Evolutionary conservation across 306 rosid species (phyloP).

Genomic region (Neltuma alba): DNA sequence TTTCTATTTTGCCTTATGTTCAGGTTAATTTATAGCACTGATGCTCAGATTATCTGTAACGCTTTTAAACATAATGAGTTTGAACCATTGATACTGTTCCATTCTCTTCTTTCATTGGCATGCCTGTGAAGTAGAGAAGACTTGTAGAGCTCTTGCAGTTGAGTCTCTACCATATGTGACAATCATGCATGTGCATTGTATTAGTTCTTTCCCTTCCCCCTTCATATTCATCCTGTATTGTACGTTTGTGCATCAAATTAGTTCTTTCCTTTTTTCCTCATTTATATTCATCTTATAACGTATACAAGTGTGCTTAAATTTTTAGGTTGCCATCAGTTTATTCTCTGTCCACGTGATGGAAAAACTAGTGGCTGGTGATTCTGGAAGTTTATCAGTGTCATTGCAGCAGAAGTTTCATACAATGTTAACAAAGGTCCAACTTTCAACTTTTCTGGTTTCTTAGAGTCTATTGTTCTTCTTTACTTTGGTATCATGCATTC

Average conservation of each 20-base stretch:
- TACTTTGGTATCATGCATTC: slow-evolving; percentile 14
- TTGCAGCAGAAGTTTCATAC: slow-evolving; percentile 68
- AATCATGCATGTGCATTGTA: slow-evolving; percentile 30
- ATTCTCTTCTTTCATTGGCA: background rate
- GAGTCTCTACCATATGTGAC: slow-evolving; percentile 11
- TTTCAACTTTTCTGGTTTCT: slow-evolving; percentile 21
- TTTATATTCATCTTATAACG: slow-evolving; percentile 8
- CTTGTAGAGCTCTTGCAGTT: slow-evolving; percentile 18
- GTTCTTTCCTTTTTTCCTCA: background rate
- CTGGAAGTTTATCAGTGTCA: slow-evolving; percentile 82
- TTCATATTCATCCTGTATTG: slow-evolving; percentile 12
- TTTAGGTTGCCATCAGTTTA: slow-evolving; percentile 80
- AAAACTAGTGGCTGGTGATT: slow-evolving; percentile 57
- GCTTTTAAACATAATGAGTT: slow-evolving; percentile 18
- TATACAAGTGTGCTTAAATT: slow-evolving; percentile 26
- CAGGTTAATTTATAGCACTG: slow-evolving; percentile 22
- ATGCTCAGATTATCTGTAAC: background rate
- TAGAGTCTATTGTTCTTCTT: slow-evolving; percentile 19
- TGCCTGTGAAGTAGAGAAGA: background rate
- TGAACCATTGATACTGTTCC: slow-evolving; percentile 10
- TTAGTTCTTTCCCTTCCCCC: background rate
- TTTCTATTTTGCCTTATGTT: background rate
- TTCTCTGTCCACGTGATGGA: slow-evolving; percentile 75
- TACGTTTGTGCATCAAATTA: background rate
- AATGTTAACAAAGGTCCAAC: slow-evolving; percentile 61